Percentiles rank a stretch among this genome's conserved stretches.
Evolutionary conservation across 306 rosid genomes (phyloP).

Genomic region (Crotalaria pallida): DNA sequence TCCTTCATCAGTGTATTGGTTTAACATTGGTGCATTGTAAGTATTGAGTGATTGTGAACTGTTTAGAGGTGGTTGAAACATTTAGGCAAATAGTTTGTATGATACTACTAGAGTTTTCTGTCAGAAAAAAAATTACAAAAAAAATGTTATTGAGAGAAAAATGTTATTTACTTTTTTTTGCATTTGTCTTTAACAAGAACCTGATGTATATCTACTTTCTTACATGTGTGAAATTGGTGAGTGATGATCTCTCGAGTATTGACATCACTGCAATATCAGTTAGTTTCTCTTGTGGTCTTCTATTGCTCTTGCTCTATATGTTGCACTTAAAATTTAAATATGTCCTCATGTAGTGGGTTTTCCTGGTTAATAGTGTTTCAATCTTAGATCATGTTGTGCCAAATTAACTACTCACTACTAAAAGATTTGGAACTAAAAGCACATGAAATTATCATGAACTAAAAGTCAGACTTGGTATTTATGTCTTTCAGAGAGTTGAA

Average conservation of each 20-base stretch:
- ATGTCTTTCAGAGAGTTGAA: neutral
- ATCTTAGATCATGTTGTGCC: neutral
- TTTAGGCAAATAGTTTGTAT: too few species aligned
- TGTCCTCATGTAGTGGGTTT: neutral
- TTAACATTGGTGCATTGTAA: too few species aligned
- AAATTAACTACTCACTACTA: neutral
- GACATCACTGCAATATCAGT: neutral
- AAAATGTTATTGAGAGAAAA: too few species aligned
- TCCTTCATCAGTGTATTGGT: too few species aligned
- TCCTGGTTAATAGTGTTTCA: neutral
- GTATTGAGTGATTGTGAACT: too few species aligned
- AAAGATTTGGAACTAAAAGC: neutral
- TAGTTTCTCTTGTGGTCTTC: neutral
- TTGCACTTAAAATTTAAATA: neutral
- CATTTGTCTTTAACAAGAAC: neutral
- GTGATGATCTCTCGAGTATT: neutral
- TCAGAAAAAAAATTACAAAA: too few species aligned
- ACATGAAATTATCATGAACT: neutral
- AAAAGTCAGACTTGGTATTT: neutral
- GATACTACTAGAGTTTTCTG: too few species aligned
- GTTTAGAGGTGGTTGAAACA: too few species aligned
- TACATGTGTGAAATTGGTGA: neutral
- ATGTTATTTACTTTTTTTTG: too few species aligned
- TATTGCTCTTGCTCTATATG: neutral
- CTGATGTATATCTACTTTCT: neutral